Percentiles rank a stretch among this genome's conserved stretches.
Evolutionary conservation across 257 asterid genomes (phyloP).

Genomic region (Przewalskia tangutica): DNA sequence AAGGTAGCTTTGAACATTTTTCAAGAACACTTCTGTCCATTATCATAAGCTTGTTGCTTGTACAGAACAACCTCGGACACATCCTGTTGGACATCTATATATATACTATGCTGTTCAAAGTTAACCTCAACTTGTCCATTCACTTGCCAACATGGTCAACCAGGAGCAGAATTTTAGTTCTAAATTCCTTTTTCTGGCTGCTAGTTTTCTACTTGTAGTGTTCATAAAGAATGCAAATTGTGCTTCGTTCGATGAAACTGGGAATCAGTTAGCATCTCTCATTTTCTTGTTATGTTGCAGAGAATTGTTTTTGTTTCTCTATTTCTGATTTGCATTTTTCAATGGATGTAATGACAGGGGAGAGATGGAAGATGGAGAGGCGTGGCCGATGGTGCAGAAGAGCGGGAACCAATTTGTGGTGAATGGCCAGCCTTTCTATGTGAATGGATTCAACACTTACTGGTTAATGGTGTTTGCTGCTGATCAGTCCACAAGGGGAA

Average conservation of each 20-base stretch:
- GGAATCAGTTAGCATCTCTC: not conserved
- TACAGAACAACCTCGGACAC: not conserved
- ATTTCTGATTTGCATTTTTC: not conserved
- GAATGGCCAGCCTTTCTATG: conserved; percentile 66
- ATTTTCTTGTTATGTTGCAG: not conserved
- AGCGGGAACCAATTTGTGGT: conserved; percentile 59
- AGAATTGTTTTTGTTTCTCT: not conserved
- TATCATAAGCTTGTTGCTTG: conserved; percentile 12
- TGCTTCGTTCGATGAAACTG: not conserved
- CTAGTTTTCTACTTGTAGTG: not conserved
- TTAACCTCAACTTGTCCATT: not conserved
- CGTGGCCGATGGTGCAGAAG: conserved; percentile 61
- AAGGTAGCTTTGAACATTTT: conserved; percentile 24
- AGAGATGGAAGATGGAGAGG: conserved; percentile 20
- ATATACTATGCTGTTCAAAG: not conserved
- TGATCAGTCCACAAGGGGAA: conserved; percentile 63
- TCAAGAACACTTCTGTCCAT: conserved; percentile 23
- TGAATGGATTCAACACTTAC: conserved; percentile 95
- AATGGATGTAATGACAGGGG: conserved; percentile 7
- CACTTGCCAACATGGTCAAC: conserved; percentile 3
- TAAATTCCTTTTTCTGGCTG: not conserved
- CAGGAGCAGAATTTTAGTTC: not conserved
- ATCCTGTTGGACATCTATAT: not conserved
- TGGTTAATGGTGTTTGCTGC: conserved; percentile 91
- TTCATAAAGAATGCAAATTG: not conserved